Evolutionary conservation across 129 eudicot genomes (phyloP).

Genomic region (Escallonia herrerae): DNA sequence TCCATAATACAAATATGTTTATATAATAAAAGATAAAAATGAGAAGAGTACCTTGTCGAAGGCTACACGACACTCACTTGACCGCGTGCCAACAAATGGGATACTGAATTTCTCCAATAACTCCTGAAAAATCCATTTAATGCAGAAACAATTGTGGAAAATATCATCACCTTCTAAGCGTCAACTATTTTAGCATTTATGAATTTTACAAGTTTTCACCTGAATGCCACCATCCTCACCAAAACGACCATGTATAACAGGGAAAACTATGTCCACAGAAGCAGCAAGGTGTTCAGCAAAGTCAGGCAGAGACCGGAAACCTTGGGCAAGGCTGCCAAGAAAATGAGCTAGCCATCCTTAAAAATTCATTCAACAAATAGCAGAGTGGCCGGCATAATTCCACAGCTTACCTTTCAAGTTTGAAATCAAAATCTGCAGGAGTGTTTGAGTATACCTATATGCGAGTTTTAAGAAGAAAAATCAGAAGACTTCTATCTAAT

Average conservation of each 20-base stretch:
- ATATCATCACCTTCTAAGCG: background rate
- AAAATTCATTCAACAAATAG: background rate
- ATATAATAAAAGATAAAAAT: background rate
- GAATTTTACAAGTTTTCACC: slow-evolving; percentile 31
- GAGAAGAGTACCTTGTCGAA: slow-evolving; percentile 64
- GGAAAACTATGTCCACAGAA: slow-evolving; percentile 82
- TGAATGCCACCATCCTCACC: slow-evolving; percentile 98
- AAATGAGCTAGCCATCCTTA: slow-evolving; percentile 5
- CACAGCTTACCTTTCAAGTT: slow-evolving; percentile 63
- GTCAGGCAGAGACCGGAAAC: slow-evolving; percentile 65
- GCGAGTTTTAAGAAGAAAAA: background rate
- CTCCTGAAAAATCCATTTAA: slow-evolving; percentile 39
- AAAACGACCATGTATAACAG: slow-evolving; percentile 89
- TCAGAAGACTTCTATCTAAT: background rate
- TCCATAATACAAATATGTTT: background rate
- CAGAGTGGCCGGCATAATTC: slow-evolving; percentile 1
- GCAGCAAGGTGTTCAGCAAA: slow-evolving; percentile 73
- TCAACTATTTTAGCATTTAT: background rate
- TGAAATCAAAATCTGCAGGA: slow-evolving; percentile 94
- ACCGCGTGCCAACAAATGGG: slow-evolving; percentile 85
- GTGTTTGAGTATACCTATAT: slow-evolving; percentile 89
- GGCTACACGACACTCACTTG: slow-evolving; percentile 76
- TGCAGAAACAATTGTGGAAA: slow-evolving; percentile 4
- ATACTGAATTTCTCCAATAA: slow-evolving; percentile 64
- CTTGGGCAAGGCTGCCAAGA: slow-evolving; percentile 76